Evolutionary conservation across 257 asterid genomes (phyloP), one percentile per base, ranked within the genome.

Genomic region (Solanum arcanum): DNA sequence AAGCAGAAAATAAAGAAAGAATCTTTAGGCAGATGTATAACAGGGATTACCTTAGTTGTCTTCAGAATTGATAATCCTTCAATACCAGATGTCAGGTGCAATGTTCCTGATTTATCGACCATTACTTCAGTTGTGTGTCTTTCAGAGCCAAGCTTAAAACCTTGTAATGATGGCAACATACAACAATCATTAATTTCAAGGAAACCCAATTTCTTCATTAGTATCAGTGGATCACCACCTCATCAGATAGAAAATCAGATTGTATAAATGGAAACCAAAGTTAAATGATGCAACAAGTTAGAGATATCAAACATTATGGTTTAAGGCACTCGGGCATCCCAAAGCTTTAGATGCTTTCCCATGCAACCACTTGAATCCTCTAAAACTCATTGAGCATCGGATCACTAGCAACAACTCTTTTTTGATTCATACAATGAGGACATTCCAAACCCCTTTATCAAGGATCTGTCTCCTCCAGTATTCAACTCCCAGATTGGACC

Each of bases 81-180:
- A 86, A 97, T 84, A 86, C 99, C 99, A 91, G 99, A 96, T 74
- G 92, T 74, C 91, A 97, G 90, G 92, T 87, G 93, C 89, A 97
- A 66, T 37, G 27, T 91, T 70, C 99, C 98, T 2, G 94, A 92
- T 77, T 97, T 96, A 86, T 91, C 92, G 66, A 92, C 92, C 15
- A 82, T 77, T 90, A 97, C 96, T 92, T 95, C 98, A 78, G 98
- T 88, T 12, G 95, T 95, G 91, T 93, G 99, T 93, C 90, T 95
- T 93, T 96, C 99, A 82, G 99, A 93, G 87, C 98, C 99, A 88
- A 95, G 96, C 93, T 97, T 93, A 86, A 94, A 97, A 90, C 99
- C 99, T 97, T 60, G 41, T 83, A 83, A 31, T 27, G 84, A 60
- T 86, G 90, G 42, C 80, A 80, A 66, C 52, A 73, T 41, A 31